Percentiles rank a stretch among this genome's conserved stretches.
phyloP scores from a whole-genome alignment of 2,329 filamentous ascomycete genomes.

The Bretziella fagacearum region DNA sequence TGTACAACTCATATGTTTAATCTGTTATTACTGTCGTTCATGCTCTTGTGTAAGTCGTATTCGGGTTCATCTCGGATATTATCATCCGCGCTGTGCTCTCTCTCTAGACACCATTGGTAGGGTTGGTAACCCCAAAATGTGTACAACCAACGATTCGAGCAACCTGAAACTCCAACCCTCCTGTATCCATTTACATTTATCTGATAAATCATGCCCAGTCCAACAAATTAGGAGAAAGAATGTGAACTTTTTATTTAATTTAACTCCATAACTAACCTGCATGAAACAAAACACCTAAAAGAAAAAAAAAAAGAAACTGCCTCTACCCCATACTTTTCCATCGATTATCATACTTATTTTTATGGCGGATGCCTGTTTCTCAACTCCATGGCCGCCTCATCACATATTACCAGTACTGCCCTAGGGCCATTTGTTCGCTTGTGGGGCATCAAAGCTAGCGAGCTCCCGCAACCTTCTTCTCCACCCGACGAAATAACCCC shows the following conservation, averaged over 20 bases:
- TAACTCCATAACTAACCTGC: no score
- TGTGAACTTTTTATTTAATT: no score
- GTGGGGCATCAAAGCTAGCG: conserved; percentile 31
- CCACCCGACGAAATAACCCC: conserved; percentile 28
- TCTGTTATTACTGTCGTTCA: not conserved
- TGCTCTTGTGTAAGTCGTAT: conserved; percentile 7
- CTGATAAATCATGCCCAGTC: not conserved
- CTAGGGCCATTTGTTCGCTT: conserved; percentile 36
- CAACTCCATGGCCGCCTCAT: not conserved
- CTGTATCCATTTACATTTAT: not conserved
- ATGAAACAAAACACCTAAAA: not conserved
- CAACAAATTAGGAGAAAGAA: no score
- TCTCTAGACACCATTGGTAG: not conserved
- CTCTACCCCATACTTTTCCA: no score
- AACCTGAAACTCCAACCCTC: conserved; percentile 9
- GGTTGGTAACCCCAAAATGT: not conserved
- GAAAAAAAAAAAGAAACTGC: no score
- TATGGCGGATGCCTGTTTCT: not conserved
- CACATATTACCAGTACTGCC: not conserved
- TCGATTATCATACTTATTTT: no score
- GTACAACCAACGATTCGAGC: not conserved
- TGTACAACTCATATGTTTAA: not conserved
- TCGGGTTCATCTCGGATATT: not conserved
- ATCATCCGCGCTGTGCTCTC: no score
- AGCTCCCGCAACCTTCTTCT: conserved; percentile 29